These are phyloP conservation scores for Dryadomyces sulphureus DNA, from an alignment of 2,329 filamentous ascomycete genomes.

Conservation along the genomic window DNA sequence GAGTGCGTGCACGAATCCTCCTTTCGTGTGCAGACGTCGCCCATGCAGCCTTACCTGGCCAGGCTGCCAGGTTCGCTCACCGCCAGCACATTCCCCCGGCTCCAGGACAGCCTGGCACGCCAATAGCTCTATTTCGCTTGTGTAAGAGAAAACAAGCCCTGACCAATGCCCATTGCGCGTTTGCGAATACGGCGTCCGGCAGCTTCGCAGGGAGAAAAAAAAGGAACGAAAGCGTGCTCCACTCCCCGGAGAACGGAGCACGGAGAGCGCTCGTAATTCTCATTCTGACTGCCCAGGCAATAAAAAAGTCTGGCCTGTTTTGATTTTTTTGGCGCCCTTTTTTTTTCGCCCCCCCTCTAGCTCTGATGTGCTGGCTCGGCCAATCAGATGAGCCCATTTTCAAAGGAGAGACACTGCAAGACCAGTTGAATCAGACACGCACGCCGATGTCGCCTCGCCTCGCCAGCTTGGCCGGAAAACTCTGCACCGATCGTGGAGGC, in stretches of 20 bases:
- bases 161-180: slow-evolving; percentile 4
- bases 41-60: no score
- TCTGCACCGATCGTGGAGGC: neutral
- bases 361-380: neutral
- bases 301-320: no score
- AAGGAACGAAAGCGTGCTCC: no score
- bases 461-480: neutral
- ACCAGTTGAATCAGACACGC: neutral
- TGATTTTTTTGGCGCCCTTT: neutral
- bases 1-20: no score
- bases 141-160: slow-evolving; percentile 8
- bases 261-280: no score
- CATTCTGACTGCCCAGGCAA: no score
- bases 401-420: slow-evolving; percentile 2
- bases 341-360: neutral
- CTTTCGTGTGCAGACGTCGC: no score
- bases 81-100: no score
- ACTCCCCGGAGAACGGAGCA: neutral
- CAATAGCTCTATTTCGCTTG: slow-evolving; percentile 1
- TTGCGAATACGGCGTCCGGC: neutral
- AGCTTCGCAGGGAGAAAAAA: neutral
- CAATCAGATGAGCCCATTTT: slow-evolving; percentile 7
- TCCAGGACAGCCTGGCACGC: neutral
- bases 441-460: slow-evolving; percentile 8
- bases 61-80: no score